A percentile compares a stretch with the other conserved stretches of the same genome.
phyloP scores from a whole-genome alignment of 2,329 filamentous ascomycete genomes.

The Aureobasidium sp. region DNA sequence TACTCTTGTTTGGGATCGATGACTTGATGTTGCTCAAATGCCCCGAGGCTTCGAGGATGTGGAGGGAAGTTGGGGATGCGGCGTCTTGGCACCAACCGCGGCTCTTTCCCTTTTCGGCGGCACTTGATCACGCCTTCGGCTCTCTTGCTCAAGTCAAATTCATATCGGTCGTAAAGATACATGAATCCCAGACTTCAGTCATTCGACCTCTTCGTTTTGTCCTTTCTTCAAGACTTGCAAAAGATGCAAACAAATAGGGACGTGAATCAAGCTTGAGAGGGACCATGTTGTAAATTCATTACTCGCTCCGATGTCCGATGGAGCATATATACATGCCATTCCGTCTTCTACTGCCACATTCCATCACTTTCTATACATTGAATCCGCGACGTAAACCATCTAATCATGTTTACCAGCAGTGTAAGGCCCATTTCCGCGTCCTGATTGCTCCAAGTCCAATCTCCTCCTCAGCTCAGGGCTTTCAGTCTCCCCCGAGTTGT shows the following conservation, averaged over 20 bases:
- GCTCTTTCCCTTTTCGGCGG: neutral
- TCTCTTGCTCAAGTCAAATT: no score
- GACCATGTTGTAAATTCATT: no score
- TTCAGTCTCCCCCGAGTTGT: constrained; percentile 29
- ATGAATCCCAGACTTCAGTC: no score
- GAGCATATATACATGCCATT: neutral
- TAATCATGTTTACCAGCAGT: neutral
- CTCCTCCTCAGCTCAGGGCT: constrained; percentile 27
- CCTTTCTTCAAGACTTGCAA: no score
- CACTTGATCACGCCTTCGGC: no score
- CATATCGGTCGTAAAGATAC: no score
- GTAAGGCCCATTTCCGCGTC: neutral
- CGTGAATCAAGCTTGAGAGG: no score
- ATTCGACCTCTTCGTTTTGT: no score
- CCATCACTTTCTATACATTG: neutral
- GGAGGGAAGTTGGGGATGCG: neutral
- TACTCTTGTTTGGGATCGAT: neutral
- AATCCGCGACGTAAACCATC: neutral
- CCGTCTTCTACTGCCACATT: no score
- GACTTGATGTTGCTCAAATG: neutral
- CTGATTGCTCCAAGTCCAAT: neutral
- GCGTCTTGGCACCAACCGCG: constrained; percentile 1
- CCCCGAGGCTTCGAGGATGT: neutral
- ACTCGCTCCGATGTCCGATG: no score
- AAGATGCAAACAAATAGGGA: no score